phyloP scores from a whole-genome alignment of 1,284 basidiomycete species.

The Amylostereum areolatum region DNA sequence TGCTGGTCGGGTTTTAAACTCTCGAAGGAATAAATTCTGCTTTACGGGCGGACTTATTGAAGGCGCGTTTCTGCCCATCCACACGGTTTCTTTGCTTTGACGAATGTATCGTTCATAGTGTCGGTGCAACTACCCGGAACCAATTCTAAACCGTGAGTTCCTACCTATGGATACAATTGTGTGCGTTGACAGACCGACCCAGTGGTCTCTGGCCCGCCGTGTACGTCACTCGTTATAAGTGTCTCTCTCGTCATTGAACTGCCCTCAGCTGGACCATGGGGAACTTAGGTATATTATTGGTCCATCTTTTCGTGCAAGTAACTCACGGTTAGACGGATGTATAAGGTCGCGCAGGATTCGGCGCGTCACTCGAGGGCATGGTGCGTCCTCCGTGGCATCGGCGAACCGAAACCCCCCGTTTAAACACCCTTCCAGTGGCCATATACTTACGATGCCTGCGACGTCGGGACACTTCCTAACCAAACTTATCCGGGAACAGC shows the following conservation, averaged over 20 bases:
- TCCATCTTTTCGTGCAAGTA: neutral
- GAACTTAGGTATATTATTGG: conserved; percentile 37
- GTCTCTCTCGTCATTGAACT: conserved; percentile 4
- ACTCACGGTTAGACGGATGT: neutral
- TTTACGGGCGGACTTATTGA: conserved; percentile 42
- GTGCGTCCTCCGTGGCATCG: conserved; percentile 3
- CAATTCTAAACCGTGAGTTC: conserved; percentile 6
- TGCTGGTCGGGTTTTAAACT: conserved; percentile 1
- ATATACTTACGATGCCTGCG: conserved; percentile 74
- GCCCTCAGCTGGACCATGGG: conserved; percentile 50
- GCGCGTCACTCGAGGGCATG: conserved; percentile 19
- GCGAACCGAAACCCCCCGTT: neutral
- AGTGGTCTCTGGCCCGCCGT: conserved; percentile 44
- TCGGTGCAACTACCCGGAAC: conserved; percentile 13
- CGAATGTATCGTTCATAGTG: neutral
- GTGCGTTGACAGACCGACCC: conserved; percentile 10
- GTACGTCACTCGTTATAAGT: conserved; percentile 1
- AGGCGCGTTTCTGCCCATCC: conserved; percentile 5
- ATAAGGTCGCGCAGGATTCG: conserved; percentile 17
- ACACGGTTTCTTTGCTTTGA: neutral
- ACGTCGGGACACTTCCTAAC: conserved; percentile 58
- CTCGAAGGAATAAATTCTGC: conserved; percentile 46
- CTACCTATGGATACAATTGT: neutral
- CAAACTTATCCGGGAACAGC: conserved; percentile 36
- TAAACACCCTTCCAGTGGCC: conserved; percentile 44